Percentiles rank a stretch among this genome's conserved stretches.
Evolutionary conservation across 768 basidiomycete genomes (phyloP).

Genomic region (Boletus rubropictus): DNA sequence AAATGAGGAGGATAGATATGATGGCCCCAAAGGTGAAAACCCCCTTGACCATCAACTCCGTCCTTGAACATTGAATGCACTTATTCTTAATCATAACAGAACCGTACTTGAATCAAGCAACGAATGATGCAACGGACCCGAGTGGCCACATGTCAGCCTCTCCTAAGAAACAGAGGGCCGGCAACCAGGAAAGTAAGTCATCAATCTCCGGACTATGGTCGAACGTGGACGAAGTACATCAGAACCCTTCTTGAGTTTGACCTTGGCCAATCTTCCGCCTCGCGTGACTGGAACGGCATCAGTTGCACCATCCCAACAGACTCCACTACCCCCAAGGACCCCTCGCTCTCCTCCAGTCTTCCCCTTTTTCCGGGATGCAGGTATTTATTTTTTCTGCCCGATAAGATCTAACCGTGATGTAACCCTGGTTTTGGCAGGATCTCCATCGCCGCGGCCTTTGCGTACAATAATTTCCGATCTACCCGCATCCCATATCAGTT

Average conservation of each 20-base stretch:
- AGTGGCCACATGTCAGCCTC: background rate
- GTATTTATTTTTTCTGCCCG: background rate
- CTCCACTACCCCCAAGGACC: slow-evolving; percentile 4
- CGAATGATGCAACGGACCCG: background rate
- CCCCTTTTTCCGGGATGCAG: slow-evolving; percentile 14
- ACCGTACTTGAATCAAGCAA: background rate
- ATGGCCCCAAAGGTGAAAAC: background rate
- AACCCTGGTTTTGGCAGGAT: background rate
- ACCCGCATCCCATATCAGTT: slow-evolving; percentile 54
- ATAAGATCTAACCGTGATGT: no score
- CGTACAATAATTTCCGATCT: slow-evolving; percentile 48
- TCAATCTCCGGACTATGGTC: background rate
- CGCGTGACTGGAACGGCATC: slow-evolving; percentile 6
- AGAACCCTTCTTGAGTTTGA: slow-evolving; percentile 16
- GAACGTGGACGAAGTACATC: background rate
- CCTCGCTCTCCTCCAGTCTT: slow-evolving; percentile 9
- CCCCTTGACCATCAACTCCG: background rate
- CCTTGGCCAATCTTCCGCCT: slow-evolving; percentile 6
- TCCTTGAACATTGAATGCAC: background rate
- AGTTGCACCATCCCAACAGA: slow-evolving; percentile 13
- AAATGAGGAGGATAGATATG: background rate
- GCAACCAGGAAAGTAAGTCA: slow-evolving; percentile 9
- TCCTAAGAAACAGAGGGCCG: background rate
- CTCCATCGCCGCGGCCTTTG: slow-evolving; percentile 33
- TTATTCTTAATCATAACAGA: background rate